Evolutionary conservation across 352 stramenopile species (phyloP), one percentile per base, ranked within the genome.

Genomic region (Pythium periplocum): DNA sequence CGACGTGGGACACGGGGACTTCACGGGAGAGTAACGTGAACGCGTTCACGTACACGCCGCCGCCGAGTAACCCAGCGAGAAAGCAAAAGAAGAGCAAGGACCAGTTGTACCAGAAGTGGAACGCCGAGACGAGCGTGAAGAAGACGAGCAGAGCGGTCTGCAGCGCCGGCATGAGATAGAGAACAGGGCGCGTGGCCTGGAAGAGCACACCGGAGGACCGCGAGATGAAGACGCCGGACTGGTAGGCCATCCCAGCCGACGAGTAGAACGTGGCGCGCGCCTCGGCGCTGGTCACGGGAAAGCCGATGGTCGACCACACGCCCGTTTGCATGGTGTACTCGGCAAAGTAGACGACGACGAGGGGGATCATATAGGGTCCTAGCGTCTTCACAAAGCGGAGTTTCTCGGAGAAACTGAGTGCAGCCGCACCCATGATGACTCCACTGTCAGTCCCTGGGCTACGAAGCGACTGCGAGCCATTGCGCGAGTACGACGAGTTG

Each of bases 261-360:
- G 87, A 71, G 63, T 97, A 98, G 66, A 98, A 98, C 42, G 66
- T 59, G 39, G 88, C 66, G 34, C 91, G 84, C 6, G 90, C 79
- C 0, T 62, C 58, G 36, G 73, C 64, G 59, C 73, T 82, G 31
- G 75, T 68, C 0, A 97, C 82, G 1, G 94, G 94, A 60, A 98
- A 98, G 6, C 94, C 92, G 61, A 98, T 97, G 8, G 91, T 78
- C 10, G 87, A 94, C 94, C 94, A 98, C 9, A 95, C 86, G 32
- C 92, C 94, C 1, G 84, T 90, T 68, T 98, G 90, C 65, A 98
- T 90, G 4, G 87, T 89, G 69, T 98, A 98, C 64, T 98, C 94
- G 6, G 91, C 83, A 38, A 94, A 87, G 65, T 98, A 98, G 4
- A 98, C 93, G 35, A 88, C 71, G 42, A 93, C 83, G 7, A 98